Base-by-base conservation (phyloP, 1,284 basidiomycete genomes). In the Stereum hirsutum region DNA sequence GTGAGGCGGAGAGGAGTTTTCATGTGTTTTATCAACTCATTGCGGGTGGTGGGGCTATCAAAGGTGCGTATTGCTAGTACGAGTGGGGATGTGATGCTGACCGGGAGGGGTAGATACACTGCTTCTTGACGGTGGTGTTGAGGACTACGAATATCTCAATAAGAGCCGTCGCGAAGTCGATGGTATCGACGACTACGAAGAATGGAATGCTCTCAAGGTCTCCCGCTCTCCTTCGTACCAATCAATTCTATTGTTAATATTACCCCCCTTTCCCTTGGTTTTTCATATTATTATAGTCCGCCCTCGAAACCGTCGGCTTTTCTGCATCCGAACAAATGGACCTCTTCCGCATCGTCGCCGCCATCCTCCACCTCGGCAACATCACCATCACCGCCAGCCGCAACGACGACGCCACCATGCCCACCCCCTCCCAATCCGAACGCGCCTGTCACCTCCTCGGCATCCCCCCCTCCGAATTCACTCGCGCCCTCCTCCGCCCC, bases 21-120 rank as follows among this genome's bases (percentile, higher is more conserved):
- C 96, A 99, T 59, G 88, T 98, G 3, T 99, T 99, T 63, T 99
- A 99, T 62, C 93, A 98, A 64, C 63, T 91, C 21, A 62, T 87
- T 58, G 84, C 81, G 30, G 85, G 80, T 17, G 81, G 69, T 43
- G 74, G 68, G 17, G 61, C 60, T 23, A 58, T 93, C 42, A 84
- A 79, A 62, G 77, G 89, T 86, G 49, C 45, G 65, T 56, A 21
- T 20, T 38, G 20, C 27, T 5, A 34, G 21, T 24, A 32, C 12
- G 14, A 3, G 14, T 34, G 36, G 21, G 3, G 11, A 31, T 20
- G 41, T 45, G 28, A 36, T 43, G 46, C 26, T 51, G 47, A 49
- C 27, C 10, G n/a, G 32, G 17, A 17, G 43, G 36, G 39, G 5
- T 52, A 89, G 90, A 86, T 34, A 69, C 77, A 20, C 69, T 99